Evolutionary conservation across 148 eudicot genomes (phyloP).

Genomic region (Linanthus parryae): DNA sequence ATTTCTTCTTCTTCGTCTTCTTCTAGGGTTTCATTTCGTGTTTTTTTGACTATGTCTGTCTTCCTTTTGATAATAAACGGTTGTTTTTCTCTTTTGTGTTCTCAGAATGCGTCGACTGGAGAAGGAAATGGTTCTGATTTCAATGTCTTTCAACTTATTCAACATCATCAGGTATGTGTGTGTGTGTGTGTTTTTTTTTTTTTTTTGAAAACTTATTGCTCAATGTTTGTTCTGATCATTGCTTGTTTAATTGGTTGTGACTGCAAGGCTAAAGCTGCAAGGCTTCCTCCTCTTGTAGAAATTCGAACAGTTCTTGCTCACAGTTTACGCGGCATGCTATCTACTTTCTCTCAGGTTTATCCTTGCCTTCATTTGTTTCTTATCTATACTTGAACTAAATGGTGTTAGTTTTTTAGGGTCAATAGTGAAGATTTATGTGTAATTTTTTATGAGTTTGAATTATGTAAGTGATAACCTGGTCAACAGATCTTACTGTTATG

Average conservation of each 20-base stretch:
- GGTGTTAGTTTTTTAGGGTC: too few relatives aligned
- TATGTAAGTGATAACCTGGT: too few relatives aligned
- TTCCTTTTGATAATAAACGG: too few relatives aligned
- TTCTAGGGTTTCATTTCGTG: neutral
- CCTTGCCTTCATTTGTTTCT: neutral
- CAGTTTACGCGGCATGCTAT: conserved; percentile 66
- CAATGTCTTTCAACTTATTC: conserved; percentile 52
- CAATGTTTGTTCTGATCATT: neutral
- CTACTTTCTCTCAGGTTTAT: conserved; percentile 82
- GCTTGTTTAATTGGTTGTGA: neutral
- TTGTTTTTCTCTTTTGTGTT: too few relatives aligned
- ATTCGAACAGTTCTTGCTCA: conserved; percentile 58
- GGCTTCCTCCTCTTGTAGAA: conserved; percentile 72
- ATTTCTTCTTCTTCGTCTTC: neutral
- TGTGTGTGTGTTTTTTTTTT: neutral
- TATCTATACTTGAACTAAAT: neutral
- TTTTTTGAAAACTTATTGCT: neutral
- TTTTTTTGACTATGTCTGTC: too few relatives aligned
- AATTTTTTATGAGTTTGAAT: neutral
- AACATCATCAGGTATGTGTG: conserved; percentile 67
- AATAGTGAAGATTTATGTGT: too few relatives aligned
- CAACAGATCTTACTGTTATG: too few relatives aligned
- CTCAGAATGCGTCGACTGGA: conserved; percentile 37
- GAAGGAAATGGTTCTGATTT: conserved; percentile 26
- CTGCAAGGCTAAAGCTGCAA: conserved; percentile 78